Evolutionary conservation across 2,329 filamentous ascomycete genomes (phyloP).

Genomic region (Diaporthe ilicicola): DNA sequence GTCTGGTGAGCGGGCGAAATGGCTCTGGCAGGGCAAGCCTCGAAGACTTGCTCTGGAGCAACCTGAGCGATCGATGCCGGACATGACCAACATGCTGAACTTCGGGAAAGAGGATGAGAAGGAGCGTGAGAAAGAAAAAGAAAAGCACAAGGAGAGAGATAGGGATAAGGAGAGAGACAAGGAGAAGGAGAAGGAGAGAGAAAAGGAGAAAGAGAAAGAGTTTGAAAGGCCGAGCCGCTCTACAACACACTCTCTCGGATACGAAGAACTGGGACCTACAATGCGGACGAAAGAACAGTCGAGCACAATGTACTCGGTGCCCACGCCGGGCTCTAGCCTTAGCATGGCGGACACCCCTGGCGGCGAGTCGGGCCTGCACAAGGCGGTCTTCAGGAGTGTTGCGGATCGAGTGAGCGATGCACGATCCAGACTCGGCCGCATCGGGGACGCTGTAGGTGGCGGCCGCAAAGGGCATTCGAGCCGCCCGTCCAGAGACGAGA

Average conservation of each 20-base stretch:
- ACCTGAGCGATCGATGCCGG: slow-evolving; percentile 55
- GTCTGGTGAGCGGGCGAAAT: slow-evolving; percentile 85
- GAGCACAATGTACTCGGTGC: slow-evolving; percentile 51
- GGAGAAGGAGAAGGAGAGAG: slow-evolving; percentile 25
- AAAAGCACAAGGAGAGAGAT: slow-evolving; percentile 24
- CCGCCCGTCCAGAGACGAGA: slow-evolving; percentile 67
- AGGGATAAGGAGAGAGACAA: slow-evolving; percentile 28
- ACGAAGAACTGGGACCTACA: slow-evolving; percentile 60
- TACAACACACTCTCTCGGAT: slow-evolving; percentile 58
- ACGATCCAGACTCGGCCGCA: slow-evolving; percentile 81
- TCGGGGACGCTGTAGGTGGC: slow-evolving; percentile 83
- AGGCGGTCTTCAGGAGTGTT: slow-evolving; percentile 79
- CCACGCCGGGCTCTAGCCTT: slow-evolving; percentile 54
- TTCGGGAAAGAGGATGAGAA: slow-evolving; percentile 67
- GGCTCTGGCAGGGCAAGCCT: slow-evolving; percentile 93
- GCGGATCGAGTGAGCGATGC: slow-evolving; percentile 83
- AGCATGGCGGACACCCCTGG: slow-evolving; percentile 55
- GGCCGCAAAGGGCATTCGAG: slow-evolving; percentile 60
- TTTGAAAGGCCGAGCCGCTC: slow-evolving; percentile 41
- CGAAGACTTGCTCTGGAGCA: slow-evolving; percentile 66
- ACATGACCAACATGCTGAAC: slow-evolving; percentile 52
- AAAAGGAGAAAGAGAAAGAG: slow-evolving; percentile 21
- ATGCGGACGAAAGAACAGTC: slow-evolving; percentile 56
- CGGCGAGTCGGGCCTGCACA: slow-evolving; percentile 65
- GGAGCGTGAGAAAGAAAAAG: slow-evolving; percentile 29